phyloP scores from a whole-genome alignment of 805 yeast genomes.

The Yarrowia divulgata region DNA sequence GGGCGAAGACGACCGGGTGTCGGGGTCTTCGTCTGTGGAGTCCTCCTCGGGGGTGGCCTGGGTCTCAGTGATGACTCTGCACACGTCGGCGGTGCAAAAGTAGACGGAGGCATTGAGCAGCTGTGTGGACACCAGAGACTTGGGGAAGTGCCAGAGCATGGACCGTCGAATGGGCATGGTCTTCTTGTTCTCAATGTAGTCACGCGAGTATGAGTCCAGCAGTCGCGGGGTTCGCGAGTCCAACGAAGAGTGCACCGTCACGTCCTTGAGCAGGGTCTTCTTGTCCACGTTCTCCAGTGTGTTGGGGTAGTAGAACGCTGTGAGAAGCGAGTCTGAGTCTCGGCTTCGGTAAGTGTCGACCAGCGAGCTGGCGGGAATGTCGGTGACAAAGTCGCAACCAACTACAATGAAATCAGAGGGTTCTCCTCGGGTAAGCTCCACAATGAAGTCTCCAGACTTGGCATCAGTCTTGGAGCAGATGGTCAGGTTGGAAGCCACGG shows the following conservation, averaged over 20 bases:
- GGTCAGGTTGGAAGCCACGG: slow-evolving; percentile 5
- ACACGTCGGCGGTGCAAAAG: slow-evolving; percentile 63
- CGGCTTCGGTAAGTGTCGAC: slow-evolving; percentile 83
- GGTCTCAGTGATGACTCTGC: slow-evolving; percentile 57
- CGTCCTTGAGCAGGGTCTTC: slow-evolving; percentile 71
- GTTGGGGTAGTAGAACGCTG: slow-evolving; percentile 75
- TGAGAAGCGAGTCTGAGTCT: slow-evolving; percentile 71
- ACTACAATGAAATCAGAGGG: slow-evolving; percentile 71
- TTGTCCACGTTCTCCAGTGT: slow-evolving; percentile 78
- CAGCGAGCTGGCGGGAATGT: slow-evolving; percentile 86
- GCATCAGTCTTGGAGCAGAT: slow-evolving; percentile 34
- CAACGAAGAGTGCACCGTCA: slow-evolving; percentile 55
- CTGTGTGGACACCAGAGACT: slow-evolving; percentile 75
- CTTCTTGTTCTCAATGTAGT: slow-evolving; percentile 73
- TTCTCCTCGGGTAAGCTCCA: slow-evolving; percentile 29
- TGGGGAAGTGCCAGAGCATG: slow-evolving; percentile 87
- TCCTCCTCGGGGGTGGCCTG: slow-evolving; percentile 44
- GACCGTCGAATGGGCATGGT: slow-evolving; percentile 81
- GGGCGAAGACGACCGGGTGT: slow-evolving; percentile 42
- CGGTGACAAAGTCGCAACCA: slow-evolving; percentile 94
- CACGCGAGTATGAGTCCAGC: slow-evolving; percentile 74
- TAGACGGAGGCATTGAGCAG: slow-evolving; percentile 77
- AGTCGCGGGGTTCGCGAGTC: slow-evolving; percentile 54
- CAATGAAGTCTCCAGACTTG: slow-evolving; percentile 44
- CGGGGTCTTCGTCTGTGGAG: slow-evolving; percentile 43